Percentiles rank a stretch among this genome's conserved stretches.
Conservation (phyloP, 148 eudicot genomes). For the Limonium bicolor region DNA sequence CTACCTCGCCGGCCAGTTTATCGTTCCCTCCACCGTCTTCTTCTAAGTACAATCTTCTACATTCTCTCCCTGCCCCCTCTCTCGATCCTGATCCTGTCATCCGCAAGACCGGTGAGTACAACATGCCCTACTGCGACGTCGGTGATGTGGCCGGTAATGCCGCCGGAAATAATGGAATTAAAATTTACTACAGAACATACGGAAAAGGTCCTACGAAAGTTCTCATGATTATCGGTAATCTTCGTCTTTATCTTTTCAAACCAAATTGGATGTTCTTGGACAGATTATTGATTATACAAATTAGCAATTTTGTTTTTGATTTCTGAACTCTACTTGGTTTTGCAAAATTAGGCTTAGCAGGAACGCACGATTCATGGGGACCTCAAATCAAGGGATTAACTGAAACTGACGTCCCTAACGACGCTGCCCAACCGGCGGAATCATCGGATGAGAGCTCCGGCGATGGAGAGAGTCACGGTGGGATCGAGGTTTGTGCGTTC, state of each 20-base stretch:
- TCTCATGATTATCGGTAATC: constrained; percentile 65
- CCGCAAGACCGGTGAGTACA: neutral
- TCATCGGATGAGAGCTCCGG: constrained; percentile 18
- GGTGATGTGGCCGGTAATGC: constrained; percentile 24
- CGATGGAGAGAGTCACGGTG: constrained; percentile 9
- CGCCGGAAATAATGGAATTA: constrained; percentile 23
- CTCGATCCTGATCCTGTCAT: no score
- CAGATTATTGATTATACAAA: constrained; percentile 2
- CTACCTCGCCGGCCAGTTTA: no score
- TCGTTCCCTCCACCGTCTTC: no score
- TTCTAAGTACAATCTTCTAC: no score
- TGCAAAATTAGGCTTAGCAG: constrained; percentile 61
- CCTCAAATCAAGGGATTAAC: constrained; percentile 63
- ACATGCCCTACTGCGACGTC: constrained; percentile 71
- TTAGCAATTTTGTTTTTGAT: constrained; percentile 11
- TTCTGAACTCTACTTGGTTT: constrained; percentile 6
- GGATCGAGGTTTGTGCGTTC: constrained; percentile 69
- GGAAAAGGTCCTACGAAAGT: constrained; percentile 68
- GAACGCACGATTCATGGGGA: constrained; percentile 73
- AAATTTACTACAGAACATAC: constrained; percentile 61
- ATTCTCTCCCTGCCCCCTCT: no score
- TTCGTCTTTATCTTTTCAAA: neutral
- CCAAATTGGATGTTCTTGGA: constrained; percentile 2
- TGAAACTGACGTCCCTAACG: constrained; percentile 58
- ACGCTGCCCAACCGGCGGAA: no score